These are phyloP conservation scores for Lasiosphaeria ovina DNA, from an alignment of 495 filamentous ascomycete genomes.

Conservation along the genomic window DNA sequence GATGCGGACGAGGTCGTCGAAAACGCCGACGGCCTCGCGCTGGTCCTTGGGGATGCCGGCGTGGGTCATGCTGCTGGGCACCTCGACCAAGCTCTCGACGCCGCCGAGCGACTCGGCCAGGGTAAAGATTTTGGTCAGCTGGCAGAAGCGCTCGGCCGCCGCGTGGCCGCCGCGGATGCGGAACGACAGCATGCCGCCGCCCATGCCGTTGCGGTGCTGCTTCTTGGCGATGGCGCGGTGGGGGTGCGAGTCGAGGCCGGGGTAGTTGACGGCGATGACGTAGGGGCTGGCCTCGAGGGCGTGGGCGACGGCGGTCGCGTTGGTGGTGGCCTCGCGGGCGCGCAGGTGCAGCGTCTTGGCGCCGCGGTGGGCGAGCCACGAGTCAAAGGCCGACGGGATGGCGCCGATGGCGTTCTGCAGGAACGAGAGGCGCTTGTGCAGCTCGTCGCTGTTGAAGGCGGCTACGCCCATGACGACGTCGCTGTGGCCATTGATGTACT, in stretches of 20 bases:
- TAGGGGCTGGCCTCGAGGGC: slow-evolving; percentile 77
- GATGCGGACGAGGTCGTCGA: slow-evolving; percentile 89
- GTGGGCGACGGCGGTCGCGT: slow-evolving; percentile 74
- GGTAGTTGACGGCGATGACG: slow-evolving; percentile 89
- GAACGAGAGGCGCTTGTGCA: slow-evolving; percentile 78
- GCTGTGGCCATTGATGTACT: slow-evolving; percentile 98
- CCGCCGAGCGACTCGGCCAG: slow-evolving; percentile 91
- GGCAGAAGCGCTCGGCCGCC: slow-evolving; percentile 90
- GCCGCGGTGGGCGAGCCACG: slow-evolving; percentile 97
- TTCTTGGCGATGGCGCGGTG: slow-evolving; percentile 80
- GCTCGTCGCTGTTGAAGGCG: slow-evolving; percentile 83
- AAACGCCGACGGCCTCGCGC: slow-evolving; percentile 91
- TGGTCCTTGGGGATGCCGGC: slow-evolving; percentile 87
- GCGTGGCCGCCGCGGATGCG: slow-evolving; percentile 83
- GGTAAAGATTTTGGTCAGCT: slow-evolving; percentile 84
- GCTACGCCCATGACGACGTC: slow-evolving; percentile 98
- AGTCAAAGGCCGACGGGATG: slow-evolving; percentile 92
- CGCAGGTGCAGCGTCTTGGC: slow-evolving; percentile 96
- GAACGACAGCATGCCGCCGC: slow-evolving; percentile 97
- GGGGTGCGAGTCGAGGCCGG: slow-evolving; percentile 80
- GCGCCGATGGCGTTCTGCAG: slow-evolving; percentile 97
- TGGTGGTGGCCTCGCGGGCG: slow-evolving; percentile 75
- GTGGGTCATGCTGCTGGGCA: slow-evolving; percentile 94
- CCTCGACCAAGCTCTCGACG: slow-evolving; percentile 87
- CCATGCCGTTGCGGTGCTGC: slow-evolving; percentile 93